A percentile compares a stretch with the other conserved stretches of the same genome.
These are phyloP conservation scores for Polyplosphaeria fusca DNA, from an alignment of 495 filamentous ascomycete species.

Conservation along the genomic window DNA sequence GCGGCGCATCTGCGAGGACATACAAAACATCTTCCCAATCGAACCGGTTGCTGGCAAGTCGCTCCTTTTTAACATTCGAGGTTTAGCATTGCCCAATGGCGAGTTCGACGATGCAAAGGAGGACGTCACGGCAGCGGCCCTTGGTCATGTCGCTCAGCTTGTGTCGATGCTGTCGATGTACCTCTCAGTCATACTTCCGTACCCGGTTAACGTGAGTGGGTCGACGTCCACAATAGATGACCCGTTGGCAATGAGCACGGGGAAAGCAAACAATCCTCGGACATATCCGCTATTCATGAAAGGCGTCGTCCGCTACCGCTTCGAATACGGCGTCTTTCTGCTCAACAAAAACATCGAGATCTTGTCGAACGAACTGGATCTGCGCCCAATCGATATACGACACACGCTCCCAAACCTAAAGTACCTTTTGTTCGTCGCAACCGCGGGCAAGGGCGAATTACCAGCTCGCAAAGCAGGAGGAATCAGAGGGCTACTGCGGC, in stretches of 20 bases:
- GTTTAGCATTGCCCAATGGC: constrained; percentile 73
- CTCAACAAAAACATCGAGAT: constrained; percentile 92
- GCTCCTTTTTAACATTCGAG: constrained; percentile 74
- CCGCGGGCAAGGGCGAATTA: constrained; percentile 71
- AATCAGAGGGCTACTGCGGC: constrained; percentile 60
- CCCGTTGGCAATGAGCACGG: constrained; percentile 59
- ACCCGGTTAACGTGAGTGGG: constrained; percentile 67
- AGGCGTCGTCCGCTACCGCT: constrained; percentile 73
- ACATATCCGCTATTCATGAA: constrained; percentile 69
- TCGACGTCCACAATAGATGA: constrained; percentile 78
- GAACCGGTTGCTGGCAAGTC: constrained; percentile 59
- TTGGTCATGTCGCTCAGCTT: constrained; percentile 78
- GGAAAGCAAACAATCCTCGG: constrained; percentile 9
- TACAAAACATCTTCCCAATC: constrained; percentile 75
- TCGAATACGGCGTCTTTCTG: constrained; percentile 92
- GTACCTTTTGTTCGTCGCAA: constrained; percentile 83
- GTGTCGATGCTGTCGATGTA: constrained; percentile 78
- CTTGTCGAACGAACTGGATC: constrained; percentile 67
- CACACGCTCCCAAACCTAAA: constrained; percentile 92
- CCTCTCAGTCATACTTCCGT: constrained; percentile 72
- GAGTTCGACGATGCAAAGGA: constrained; percentile 63
- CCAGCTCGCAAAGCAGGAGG: constrained; percentile 76
- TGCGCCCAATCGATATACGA: constrained; percentile 78
- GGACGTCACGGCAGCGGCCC: constrained; percentile 70
- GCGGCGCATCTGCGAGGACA: constrained; percentile 79